Evolutionary conservation across 768 basidiomycete genomes (phyloP), one percentile per base, ranked within the genome.

Genomic region (Trametes cingulata): DNA sequence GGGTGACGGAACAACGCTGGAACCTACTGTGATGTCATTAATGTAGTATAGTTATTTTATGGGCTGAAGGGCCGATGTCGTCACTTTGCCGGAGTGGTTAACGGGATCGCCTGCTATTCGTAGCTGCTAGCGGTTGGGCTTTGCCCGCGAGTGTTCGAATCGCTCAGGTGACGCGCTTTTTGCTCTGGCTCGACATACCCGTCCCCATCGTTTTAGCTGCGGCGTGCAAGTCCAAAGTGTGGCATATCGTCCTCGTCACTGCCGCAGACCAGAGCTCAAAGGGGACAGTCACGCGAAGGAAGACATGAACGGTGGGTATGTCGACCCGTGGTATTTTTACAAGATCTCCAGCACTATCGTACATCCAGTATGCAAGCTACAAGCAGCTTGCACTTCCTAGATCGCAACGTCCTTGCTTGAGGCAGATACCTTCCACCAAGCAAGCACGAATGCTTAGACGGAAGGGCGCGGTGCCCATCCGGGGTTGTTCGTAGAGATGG

Each of bases 11-110:
- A n/a, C n/a, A n/a, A n/a, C n/a, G n/a, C n/a, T n/a, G n/a, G n/a
- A n/a, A n/a, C n/a, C n/a, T n/a, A n/a, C n/a, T n/a, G n/a, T n/a
- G n/a, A n/a, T n/a, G n/a, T n/a, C n/a, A n/a, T n/a, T n/a, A n/a
- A n/a, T n/a, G n/a, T n/a, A n/a, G n/a, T n/a, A n/a, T n/a, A n/a
- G n/a, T n/a, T n/a, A n/a, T n/a, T n/a, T n/a, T n/a, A n/a, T n/a
- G n/a, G n/a, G n/a, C n/a, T n/a, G n/a, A n/a, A n/a, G n/a, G n/a
- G 29, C 29, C 29, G 17, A n/a, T 39, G 29, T 63, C 50, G 87
- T 88, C 87, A 89, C 89, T 90, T 91, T 91, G 88, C 89, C 89
- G 88, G 89, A 91, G 90, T 91, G 89, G 89, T 91, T 90, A 91
- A 90, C 76, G 76, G 76, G 74, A 74, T 76, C 74, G 76, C 75